These are phyloP conservation scores for Discostella stelligeroides DNA, from an alignment of 108 stramenopile genomes.

Conservation along the genomic window DNA sequence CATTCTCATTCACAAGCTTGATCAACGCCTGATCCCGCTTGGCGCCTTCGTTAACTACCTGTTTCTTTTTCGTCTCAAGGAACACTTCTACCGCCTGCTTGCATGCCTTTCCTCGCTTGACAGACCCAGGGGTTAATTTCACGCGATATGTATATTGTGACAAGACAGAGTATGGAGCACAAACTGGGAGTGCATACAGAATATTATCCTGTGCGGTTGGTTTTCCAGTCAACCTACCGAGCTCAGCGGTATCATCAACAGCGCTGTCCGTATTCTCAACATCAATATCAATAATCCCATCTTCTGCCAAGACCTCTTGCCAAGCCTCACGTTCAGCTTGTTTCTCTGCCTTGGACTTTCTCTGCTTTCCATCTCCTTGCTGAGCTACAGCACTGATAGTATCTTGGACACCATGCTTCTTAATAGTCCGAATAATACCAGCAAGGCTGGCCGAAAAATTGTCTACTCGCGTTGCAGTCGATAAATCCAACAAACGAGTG, in stretches of 20 bases:
- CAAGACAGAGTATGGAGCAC: slow-evolving; percentile 90
- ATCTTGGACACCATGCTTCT: slow-evolving; percentile 62
- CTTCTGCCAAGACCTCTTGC: slow-evolving; percentile 81
- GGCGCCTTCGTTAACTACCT: slow-evolving; percentile 28
- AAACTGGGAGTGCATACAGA: slow-evolving; percentile 90
- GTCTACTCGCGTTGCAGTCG: slow-evolving; percentile 63
- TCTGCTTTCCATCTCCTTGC: slow-evolving; percentile 41
- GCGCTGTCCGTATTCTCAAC: slow-evolving; percentile 60
- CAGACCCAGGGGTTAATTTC: slow-evolving; percentile 85
- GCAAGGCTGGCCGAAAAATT: slow-evolving; percentile 86
- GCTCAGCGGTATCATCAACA: slow-evolving; percentile 78
- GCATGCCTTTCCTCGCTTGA: slow-evolving; percentile 86
- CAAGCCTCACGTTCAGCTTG: slow-evolving; percentile 71
- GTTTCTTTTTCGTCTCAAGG: slow-evolving; percentile 44
- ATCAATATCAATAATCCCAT: slow-evolving; percentile 67
- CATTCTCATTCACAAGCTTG: slow-evolving; percentile 81
- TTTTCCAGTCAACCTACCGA: slow-evolving; percentile 83
- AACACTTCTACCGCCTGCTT: slow-evolving; percentile 87
- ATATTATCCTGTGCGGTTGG: slow-evolving; percentile 82
- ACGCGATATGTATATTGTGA: slow-evolving; percentile 86
- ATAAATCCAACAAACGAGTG: slow-evolving; percentile 64
- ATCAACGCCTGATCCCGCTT: slow-evolving; percentile 71
- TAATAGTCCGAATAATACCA: slow-evolving; percentile 81
- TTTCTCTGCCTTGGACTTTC: slow-evolving; percentile 82
- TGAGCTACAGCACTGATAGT: slow-evolving; percentile 9